Percentiles rank a stretch among this genome's conserved stretches.
These are phyloP conservation scores for Chlamydomonas applanata DNA, from an alignment of 139 green algal species.

Conservation along the genomic window DNA sequence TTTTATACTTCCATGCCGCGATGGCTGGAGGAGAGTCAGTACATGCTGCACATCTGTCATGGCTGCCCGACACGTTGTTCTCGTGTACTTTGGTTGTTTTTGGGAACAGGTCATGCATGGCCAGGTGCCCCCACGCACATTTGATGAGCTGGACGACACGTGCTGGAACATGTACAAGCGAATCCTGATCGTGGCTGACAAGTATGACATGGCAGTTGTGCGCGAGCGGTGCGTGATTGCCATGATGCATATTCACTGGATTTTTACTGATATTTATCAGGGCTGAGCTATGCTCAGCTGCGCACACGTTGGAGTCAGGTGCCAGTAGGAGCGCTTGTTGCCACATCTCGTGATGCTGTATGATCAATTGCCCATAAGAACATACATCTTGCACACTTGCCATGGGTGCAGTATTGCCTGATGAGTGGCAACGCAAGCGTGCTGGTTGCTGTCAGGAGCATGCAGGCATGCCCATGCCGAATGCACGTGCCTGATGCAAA, in stretches of 20 bases:
- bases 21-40: too few relatives aligned
- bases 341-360: neutral
- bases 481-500: too few relatives aligned
- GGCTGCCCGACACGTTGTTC: too few relatives aligned
- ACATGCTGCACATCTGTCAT: too few relatives aligned
- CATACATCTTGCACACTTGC: neutral
- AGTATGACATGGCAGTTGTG: slow-evolving; percentile 4
- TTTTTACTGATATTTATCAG: neutral
- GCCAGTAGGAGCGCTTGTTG: neutral
- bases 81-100: too few relatives aligned
- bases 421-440: neutral
- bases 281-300: neutral
- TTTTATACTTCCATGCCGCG: too few relatives aligned
- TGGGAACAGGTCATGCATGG: neutral
- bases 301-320: neutral
- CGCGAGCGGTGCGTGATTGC: neutral
- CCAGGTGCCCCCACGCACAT: neutral
- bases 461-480: too few relatives aligned
- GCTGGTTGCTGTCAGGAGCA: neutral
- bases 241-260: too few relatives aligned
- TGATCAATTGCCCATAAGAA: neutral
- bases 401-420: neutral
- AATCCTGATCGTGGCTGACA: slow-evolving; percentile 3
- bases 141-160: neutral
- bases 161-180: slow-evolving; percentile 10